These are phyloP conservation scores for Cladosporium phlei DNA, from an alignment of 2,329 filamentous ascomycete genomes.

Conservation along the genomic window DNA sequence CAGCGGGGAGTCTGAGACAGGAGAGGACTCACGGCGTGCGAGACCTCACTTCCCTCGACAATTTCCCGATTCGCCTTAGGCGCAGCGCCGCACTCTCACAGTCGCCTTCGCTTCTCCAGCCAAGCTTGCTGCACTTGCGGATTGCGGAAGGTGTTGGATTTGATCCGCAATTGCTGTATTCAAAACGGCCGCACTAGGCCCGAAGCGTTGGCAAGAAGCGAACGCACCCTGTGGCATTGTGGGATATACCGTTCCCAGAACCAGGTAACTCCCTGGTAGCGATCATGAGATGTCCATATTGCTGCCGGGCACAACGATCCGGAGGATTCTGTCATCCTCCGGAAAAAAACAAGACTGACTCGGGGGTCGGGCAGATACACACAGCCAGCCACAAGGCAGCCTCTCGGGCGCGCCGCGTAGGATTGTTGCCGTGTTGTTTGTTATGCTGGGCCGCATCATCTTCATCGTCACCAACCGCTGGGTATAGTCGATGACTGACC, in stretches of 20 bases:
- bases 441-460: not conserved
- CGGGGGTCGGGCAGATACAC: conserved; percentile 5
- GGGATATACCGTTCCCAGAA: conserved; percentile 5
- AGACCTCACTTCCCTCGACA: conserved; percentile 8
- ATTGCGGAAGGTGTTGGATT: not conserved
- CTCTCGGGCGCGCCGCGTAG: conserved; percentile 2
- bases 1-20: conserved; percentile 4
- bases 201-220: conserved; percentile 3
- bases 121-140: not conserved
- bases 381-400: conserved; percentile 7
- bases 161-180: not conserved
- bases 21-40: not conserved
- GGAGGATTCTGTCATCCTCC: conserved; percentile 8
- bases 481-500: not conserved
- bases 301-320: not conserved
- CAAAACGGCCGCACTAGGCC: conserved; percentile 7
- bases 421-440: not conserved
- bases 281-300: conserved; percentile 7
- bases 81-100: not conserved
- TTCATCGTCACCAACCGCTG: no score
- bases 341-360: conserved; percentile 6
- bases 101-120: not conserved
- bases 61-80: conserved; percentile 3
- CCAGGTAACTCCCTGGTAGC: conserved; percentile 8
- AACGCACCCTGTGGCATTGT: not conserved